Percentiles rank a stretch among this genome's conserved stretches.
Conservation (phyloP, 1,284 basidiomycete species). For the Phellinidium pouzarii region DNA sequence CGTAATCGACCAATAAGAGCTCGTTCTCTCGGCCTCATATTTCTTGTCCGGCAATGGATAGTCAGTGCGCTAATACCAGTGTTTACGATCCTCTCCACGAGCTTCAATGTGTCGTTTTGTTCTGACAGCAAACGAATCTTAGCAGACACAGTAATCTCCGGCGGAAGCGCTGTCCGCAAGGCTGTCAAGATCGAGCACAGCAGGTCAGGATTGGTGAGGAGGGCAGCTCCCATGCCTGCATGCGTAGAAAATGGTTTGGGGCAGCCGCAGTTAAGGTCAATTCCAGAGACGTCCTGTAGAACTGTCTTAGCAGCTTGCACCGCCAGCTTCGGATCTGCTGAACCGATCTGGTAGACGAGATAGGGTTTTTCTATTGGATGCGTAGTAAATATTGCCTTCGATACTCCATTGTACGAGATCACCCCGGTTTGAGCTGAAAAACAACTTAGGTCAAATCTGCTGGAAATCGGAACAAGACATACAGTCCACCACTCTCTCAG, state of each 20-base stretch:
- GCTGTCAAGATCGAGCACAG: constrained; percentile 82
- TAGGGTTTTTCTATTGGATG: constrained; percentile 93
- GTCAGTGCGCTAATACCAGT: constrained; percentile 90
- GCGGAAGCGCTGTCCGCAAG: constrained; percentile 66
- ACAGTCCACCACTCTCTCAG: constrained; percentile 82
- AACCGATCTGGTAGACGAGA: constrained; percentile 90
- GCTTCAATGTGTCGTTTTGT: constrained; percentile 80
- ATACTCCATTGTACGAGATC: constrained; percentile 81
- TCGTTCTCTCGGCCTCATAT: constrained; percentile 81
- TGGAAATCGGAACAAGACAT: constrained; percentile 28
- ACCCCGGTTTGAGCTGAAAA: constrained; percentile 74
- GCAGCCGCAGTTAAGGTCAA: constrained; percentile 94
- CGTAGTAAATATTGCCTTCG: constrained; percentile 82
- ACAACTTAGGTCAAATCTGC: neutral
- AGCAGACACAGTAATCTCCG: constrained; percentile 77
- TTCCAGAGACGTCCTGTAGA: constrained; percentile 84
- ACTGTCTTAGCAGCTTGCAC: constrained; percentile 87
- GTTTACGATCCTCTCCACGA: constrained; percentile 81
- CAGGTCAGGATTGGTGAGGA: constrained; percentile 87
- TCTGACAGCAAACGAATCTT: constrained; percentile 90
- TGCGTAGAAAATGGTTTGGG: constrained; percentile 96
- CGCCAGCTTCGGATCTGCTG: constrained; percentile 82
- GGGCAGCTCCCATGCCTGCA: constrained; percentile 93
- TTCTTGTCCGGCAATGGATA: constrained; percentile 91
- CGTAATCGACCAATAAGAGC: constrained; percentile 76